Evolutionary conservation across 1,139 yeast genomes (phyloP).

Genomic region (Kodamaea derodonti): DNA sequence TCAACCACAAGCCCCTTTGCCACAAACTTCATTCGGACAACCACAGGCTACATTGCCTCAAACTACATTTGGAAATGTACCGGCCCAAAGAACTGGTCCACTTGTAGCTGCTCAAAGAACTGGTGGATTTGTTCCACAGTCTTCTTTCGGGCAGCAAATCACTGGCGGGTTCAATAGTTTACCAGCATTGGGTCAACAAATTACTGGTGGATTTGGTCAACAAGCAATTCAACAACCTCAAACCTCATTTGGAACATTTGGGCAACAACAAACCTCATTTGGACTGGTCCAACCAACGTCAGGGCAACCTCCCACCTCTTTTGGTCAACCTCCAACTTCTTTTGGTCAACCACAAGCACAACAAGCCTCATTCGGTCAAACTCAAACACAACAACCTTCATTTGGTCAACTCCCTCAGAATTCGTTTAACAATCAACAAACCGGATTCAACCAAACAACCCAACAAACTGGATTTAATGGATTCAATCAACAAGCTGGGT

Average conservation of each 20-base stretch:
- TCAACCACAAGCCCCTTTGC: constrained; percentile 17
- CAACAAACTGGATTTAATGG: constrained; percentile 2
- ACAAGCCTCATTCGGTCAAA: constrained; percentile 14
- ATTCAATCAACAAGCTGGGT: constrained; percentile 1
- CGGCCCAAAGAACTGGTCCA: constrained; percentile 17
- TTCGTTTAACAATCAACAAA: constrained; percentile 4
- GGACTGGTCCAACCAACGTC: constrained; percentile 13
- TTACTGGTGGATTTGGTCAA: constrained; percentile 12
- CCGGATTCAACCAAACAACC: constrained; percentile 1
- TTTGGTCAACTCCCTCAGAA: constrained; percentile 1
- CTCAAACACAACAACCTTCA: constrained; percentile 4
- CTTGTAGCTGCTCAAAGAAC: constrained; percentile 19
- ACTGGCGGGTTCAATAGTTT: constrained; percentile 26
- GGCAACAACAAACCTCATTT: constrained; percentile 28
- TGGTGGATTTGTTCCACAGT: constrained; percentile 46
- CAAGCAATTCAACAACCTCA: constrained; percentile 17
- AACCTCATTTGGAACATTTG: constrained; percentile 1
- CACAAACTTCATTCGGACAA: constrained; percentile 43
- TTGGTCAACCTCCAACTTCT: constrained; percentile 27
- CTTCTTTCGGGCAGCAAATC: constrained; percentile 39
- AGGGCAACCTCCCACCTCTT: constrained; percentile 3
- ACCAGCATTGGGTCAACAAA: constrained; percentile 12
- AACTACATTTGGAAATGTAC: not conserved
- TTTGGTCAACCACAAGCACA: constrained; percentile 9
- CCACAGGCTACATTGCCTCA: constrained; percentile 8